phyloP scores from a whole-genome alignment of 306 rosid genomes.

The Casuarina glauca region DNA sequence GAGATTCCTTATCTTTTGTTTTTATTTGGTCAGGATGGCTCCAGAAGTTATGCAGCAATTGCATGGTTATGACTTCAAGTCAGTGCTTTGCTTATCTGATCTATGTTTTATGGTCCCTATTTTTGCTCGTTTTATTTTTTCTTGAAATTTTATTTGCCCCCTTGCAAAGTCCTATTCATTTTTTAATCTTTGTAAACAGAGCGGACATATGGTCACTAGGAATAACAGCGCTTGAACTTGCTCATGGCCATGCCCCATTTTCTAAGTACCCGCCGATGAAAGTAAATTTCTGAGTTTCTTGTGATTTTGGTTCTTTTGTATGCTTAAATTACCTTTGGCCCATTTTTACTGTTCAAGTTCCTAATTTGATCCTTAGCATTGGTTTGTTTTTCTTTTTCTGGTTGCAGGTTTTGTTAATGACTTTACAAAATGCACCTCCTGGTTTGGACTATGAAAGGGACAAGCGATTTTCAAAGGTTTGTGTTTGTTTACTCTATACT shows the following conservation, averaged over 20 bases:
- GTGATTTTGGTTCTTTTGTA: constrained; percentile 17
- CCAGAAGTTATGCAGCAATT: constrained; percentile 99
- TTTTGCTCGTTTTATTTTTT: background rate
- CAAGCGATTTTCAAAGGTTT: constrained; percentile 92
- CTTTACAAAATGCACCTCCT: constrained; percentile 97
- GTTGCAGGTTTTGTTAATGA: constrained; percentile 92
- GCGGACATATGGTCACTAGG: constrained; percentile 99
- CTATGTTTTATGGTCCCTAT: background rate
- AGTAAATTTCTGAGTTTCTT: constrained; percentile 52
- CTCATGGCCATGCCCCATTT: constrained; percentile 99
- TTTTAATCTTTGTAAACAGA: constrained; percentile 51
- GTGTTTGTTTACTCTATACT: constrained; percentile 37
- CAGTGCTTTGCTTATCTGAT: constrained; percentile 41
- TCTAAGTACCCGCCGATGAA: constrained; percentile 98
- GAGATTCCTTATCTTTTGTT: constrained; percentile 12
- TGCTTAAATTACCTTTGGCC: constrained; percentile 8
- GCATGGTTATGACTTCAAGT: constrained; percentile 98
- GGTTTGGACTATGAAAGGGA: constrained; percentile 98
- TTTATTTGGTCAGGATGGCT: constrained; percentile 83
- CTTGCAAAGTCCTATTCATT: constrained; percentile 9
- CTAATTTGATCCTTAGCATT: constrained; percentile 8
- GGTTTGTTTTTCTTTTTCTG: constrained; percentile 19
- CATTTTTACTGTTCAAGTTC: constrained; percentile 23
- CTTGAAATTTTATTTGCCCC: background rate
- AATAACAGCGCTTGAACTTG: constrained; percentile 99